These are phyloP conservation scores for Vitis hybrid DNA, from an alignment of 177 flowering plant species.

Conservation along the genomic window DNA sequence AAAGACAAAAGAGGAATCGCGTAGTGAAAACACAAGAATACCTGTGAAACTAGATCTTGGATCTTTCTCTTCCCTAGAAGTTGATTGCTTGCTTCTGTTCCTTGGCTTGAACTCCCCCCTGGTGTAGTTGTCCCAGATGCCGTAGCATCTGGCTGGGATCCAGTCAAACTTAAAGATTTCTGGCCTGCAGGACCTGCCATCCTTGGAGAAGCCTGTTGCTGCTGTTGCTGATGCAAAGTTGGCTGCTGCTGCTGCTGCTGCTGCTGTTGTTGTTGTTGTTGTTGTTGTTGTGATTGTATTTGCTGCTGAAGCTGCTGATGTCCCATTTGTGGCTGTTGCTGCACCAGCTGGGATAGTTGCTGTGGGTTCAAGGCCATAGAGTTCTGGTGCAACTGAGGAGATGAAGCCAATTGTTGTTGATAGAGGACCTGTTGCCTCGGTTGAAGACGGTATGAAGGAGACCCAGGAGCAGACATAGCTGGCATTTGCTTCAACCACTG, in stretches of 20 bases:
- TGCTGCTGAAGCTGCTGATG: slow-evolving; percentile 16
- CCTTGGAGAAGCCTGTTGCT: slow-evolving; percentile 81
- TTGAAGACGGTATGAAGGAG: slow-evolving; percentile 68
- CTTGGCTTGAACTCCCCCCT: slow-evolving; percentile 95
- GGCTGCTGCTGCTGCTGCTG: slow-evolving; percentile 17
- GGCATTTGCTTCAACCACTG: slow-evolving; percentile 90
- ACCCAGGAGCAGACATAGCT: slow-evolving; percentile 59
- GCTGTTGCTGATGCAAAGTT: slow-evolving; percentile 43
- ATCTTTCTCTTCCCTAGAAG: slow-evolving; percentile 95
- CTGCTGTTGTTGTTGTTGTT: slow-evolving; percentile 39
- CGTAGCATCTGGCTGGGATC: slow-evolving; percentile 92
- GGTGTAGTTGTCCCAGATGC: slow-evolving; percentile 87
- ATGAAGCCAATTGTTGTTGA: slow-evolving; percentile 69
- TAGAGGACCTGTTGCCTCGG: slow-evolving; percentile 48
- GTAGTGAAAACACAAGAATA: slow-evolving; percentile 17
- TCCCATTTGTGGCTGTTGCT: slow-evolving; percentile 56
- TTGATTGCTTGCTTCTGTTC: slow-evolving; percentile 87
- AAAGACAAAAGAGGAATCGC: not conserved
- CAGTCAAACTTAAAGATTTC: slow-evolving; percentile 80
- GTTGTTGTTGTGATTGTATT: slow-evolving; percentile 14
- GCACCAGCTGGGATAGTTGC: slow-evolving; percentile 61
- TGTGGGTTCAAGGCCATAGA: slow-evolving; percentile 58
- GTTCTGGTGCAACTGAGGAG: slow-evolving; percentile 64
- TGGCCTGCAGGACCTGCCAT: slow-evolving; percentile 62
- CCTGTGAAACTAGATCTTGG: slow-evolving; percentile 96